phyloP scores from a whole-genome alignment of 192 early-diverging fungal species.

The Rhizophagus clarus region DNA sequence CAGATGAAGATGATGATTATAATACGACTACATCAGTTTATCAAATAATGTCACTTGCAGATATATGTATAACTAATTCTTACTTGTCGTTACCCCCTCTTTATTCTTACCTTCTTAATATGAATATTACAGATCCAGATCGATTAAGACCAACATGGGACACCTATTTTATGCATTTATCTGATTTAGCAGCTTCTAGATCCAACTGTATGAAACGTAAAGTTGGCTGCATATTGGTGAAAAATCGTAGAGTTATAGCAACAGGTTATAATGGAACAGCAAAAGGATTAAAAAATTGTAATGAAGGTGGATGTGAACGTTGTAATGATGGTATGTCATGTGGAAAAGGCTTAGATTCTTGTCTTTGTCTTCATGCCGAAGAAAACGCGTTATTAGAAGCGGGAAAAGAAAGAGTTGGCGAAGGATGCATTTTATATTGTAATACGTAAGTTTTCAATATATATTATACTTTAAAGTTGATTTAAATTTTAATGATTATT shows the following conservation, averaged over 20 bases:
- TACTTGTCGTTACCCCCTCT: background rate
- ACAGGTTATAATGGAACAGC: constrained; percentile 99
- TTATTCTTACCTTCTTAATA: constrained; percentile 36
- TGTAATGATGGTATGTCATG: constrained; percentile 88
- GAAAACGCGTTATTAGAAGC: constrained; percentile 98
- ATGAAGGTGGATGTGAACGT: constrained; percentile 89
- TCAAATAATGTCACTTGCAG: constrained; percentile 14
- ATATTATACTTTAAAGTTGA: background rate
- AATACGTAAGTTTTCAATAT: constrained; percentile 68
- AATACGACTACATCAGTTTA: constrained; percentile 13
- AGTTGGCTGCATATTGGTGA: constrained; percentile 93
- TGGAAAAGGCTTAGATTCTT: constrained; percentile 80
- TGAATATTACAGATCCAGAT: constrained; percentile 71
- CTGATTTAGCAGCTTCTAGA: constrained; percentile 85
- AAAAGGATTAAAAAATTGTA: constrained; percentile 88
- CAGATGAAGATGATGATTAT: background rate
- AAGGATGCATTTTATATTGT: constrained; percentile 86
- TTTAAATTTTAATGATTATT: background rate
- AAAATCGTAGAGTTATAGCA: constrained; percentile 85
- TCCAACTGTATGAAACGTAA: constrained; percentile 99
- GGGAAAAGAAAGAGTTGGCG: constrained; percentile 84
- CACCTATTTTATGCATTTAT: constrained; percentile 96
- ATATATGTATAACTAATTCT: constrained; percentile 26
- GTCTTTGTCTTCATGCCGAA: constrained; percentile 97
- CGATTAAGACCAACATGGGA: constrained; percentile 92